Conservation (phyloP, 495 filamentous ascomycete genomes). For the Jackrogersella multiformis region DNA sequence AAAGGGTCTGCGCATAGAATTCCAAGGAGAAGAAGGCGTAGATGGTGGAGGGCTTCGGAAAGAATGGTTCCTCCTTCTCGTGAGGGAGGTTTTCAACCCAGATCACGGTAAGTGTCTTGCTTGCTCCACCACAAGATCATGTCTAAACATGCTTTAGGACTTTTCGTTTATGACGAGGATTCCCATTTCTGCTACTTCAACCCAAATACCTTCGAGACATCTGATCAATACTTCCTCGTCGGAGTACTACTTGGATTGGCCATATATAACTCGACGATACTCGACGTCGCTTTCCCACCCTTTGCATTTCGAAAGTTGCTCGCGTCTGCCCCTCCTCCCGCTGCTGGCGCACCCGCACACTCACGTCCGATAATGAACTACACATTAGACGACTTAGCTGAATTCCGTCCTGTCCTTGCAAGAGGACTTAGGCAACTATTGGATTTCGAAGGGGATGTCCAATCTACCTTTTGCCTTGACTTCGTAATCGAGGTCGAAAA, state of each 20-base stretch:
- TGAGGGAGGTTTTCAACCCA: conserved; percentile 91
- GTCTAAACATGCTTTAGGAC: conserved; percentile 59
- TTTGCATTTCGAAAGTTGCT: conserved; percentile 92
- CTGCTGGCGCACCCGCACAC: conserved; percentile 61
- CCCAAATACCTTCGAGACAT: conserved; percentile 87
- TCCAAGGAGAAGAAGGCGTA: conserved; percentile 88
- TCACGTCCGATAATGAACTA: conserved; percentile 71
- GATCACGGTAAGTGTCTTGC: conserved; percentile 74
- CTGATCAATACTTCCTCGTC: conserved; percentile 92
- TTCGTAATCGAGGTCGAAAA: conserved; percentile 82
- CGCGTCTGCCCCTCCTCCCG: conserved; percentile 69
- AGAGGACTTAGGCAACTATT: conserved; percentile 78
- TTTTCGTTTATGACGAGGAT: conserved; percentile 96
- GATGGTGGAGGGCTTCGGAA: conserved; percentile 93
- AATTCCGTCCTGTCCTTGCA: conserved; percentile 82
- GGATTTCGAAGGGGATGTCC: conserved; percentile 86
- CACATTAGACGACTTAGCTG: conserved; percentile 84
- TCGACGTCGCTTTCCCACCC: conserved; percentile 91
- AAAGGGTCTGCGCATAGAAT: conserved; percentile 88
- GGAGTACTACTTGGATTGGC: conserved; percentile 89
- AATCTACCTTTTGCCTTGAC: conserved; percentile 81
- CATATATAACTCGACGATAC: conserved; percentile 96
- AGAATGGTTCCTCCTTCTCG: conserved; percentile 94
- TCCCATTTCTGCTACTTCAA: conserved; percentile 96
- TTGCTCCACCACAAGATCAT: neutral